These are phyloP conservation scores for Amanita brunnescens DNA, from an alignment of 768 basidiomycete species.

Conservation along the genomic window DNA sequence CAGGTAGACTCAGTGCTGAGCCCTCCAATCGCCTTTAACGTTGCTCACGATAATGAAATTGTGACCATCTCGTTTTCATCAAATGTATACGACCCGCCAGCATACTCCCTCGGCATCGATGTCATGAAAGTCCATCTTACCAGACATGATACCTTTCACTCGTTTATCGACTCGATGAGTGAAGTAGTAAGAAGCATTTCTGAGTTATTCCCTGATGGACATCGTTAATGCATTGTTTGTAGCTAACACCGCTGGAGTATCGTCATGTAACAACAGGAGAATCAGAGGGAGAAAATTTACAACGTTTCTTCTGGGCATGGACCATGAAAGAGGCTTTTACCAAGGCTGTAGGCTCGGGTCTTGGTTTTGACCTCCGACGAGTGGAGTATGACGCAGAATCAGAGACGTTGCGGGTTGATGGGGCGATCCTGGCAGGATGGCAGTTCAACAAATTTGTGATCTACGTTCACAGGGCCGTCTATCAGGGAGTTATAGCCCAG, in stretches of 20 bases:
- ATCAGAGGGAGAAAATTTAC: constrained; percentile 42
- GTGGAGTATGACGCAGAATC: constrained; percentile 58
- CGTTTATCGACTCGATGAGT: constrained; percentile 55
- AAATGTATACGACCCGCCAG: constrained; percentile 34
- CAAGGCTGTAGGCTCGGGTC: constrained; percentile 76
- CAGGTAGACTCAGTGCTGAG: constrained; percentile 37
- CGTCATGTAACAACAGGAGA: constrained; percentile 29
- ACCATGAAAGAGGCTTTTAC: constrained; percentile 90
- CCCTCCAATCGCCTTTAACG: constrained; percentile 67
- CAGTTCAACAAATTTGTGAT: constrained; percentile 56
- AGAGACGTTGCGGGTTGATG: constrained; percentile 52
- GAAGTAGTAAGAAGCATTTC: constrained; percentile 44
- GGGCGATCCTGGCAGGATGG: constrained; percentile 50
- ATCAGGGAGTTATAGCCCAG: constrained; percentile 62
- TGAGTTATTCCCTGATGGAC: background rate
- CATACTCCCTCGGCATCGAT: constrained; percentile 67
- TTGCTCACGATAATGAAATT: constrained; percentile 71
- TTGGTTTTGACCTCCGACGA: constrained; percentile 74
- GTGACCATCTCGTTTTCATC: constrained; percentile 59
- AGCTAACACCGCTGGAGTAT: constrained; percentile 39
- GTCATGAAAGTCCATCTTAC: constrained; percentile 73
- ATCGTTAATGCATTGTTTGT: constrained; percentile 5
- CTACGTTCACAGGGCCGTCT: constrained; percentile 37
- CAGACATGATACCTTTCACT: constrained; percentile 41
- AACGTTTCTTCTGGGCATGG: constrained; percentile 76